Evolutionary conservation across 2,329 filamentous ascomycete species (phyloP).

Genomic region (Penicillium sp.): DNA sequence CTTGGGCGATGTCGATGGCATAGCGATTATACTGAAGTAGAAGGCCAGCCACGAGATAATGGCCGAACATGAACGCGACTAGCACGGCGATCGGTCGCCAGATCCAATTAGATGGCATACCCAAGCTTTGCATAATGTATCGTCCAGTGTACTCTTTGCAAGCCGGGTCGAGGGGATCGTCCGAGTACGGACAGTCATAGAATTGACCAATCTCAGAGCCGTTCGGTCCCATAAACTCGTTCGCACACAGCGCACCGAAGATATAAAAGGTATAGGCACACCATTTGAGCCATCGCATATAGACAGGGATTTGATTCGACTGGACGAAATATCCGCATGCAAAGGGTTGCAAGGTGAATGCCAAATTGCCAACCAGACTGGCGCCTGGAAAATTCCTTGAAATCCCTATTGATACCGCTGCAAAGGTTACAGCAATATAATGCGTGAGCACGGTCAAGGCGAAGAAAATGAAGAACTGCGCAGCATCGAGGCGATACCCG

Average conservation of each 20-base stretch:
- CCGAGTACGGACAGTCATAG: slow-evolving; percentile 64
- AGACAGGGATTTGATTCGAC: slow-evolving; percentile 65
- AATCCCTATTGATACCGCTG: slow-evolving; percentile 61
- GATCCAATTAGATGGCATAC: slow-evolving; percentile 64
- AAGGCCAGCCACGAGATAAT: slow-evolving; percentile 57
- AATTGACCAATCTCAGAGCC: slow-evolving; percentile 52
- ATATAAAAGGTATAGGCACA: slow-evolving; percentile 49
- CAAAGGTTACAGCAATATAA: slow-evolving; percentile 67
- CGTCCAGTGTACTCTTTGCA: slow-evolving; percentile 65
- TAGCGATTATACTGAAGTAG: slow-evolving; percentile 60
- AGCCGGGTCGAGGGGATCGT: slow-evolving; percentile 57
- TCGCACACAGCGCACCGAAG: slow-evolving; percentile 65
- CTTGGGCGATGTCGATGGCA: slow-evolving; percentile 64
- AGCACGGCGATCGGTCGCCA: slow-evolving; percentile 60
- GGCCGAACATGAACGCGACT: slow-evolving; percentile 58
- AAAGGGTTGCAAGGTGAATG: slow-evolving; percentile 68
- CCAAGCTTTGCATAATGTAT: slow-evolving; percentile 64
- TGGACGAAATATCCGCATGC: slow-evolving; percentile 74
- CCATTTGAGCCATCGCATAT: slow-evolving; percentile 70
- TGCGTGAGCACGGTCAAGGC: slow-evolving; percentile 63
- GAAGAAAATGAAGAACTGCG: slow-evolving; percentile 68
- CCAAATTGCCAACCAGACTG: slow-evolving; percentile 66
- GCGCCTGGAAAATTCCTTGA: slow-evolving; percentile 65
- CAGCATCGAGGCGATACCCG: slow-evolving; percentile 60
- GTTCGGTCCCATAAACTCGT: slow-evolving; percentile 57